Evolutionary conservation across 1,139 yeast genomes (phyloP).

Genomic region (Geotrichum siamense): DNA sequence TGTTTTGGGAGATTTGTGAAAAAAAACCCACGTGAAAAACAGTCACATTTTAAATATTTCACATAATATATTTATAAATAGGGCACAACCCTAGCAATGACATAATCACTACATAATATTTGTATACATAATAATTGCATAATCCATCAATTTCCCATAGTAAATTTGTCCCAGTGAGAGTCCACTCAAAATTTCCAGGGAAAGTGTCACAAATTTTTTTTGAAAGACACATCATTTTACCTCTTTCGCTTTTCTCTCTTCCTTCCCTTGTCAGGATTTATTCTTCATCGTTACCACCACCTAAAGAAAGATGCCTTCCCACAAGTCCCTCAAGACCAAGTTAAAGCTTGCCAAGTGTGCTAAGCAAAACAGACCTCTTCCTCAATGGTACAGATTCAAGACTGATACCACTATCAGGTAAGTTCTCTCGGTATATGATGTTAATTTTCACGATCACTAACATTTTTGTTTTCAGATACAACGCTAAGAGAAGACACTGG

Average conservation of each 20-base stretch:
- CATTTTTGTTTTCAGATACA: constrained; percentile 52
- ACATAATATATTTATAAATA: neutral
- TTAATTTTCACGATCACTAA: neutral
- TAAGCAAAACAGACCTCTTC: constrained; percentile 99
- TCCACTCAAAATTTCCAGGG: no score
- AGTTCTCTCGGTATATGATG: constrained; percentile 11
- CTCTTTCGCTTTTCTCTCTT: constrained; percentile 8
- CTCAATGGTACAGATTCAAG: constrained; percentile 99
- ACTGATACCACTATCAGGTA: constrained; percentile 89
- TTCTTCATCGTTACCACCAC: constrained; percentile 12
- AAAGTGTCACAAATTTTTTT: no score
- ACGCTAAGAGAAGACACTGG: constrained; percentile 99
- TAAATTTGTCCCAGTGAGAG: no score
- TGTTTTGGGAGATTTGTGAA: neutral
- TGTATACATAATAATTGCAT: no score
- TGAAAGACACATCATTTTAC: no score
- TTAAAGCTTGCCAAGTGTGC: constrained; percentile 99
- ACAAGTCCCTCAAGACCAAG: constrained; percentile 96
- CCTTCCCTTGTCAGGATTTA: constrained; percentile 9
- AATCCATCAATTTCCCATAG: no score
- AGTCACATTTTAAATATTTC: neutral
- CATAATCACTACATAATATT: neutral
- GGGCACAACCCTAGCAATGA: constrained; percentile 13
- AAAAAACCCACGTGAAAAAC: constrained; percentile 1
- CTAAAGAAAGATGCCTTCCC: constrained; percentile 43